A percentile compares a stretch with the other conserved stretches of the same genome.
Conservation (phyloP, 108 stramenopile species). For the Parietichytrium sp. region DNA sequence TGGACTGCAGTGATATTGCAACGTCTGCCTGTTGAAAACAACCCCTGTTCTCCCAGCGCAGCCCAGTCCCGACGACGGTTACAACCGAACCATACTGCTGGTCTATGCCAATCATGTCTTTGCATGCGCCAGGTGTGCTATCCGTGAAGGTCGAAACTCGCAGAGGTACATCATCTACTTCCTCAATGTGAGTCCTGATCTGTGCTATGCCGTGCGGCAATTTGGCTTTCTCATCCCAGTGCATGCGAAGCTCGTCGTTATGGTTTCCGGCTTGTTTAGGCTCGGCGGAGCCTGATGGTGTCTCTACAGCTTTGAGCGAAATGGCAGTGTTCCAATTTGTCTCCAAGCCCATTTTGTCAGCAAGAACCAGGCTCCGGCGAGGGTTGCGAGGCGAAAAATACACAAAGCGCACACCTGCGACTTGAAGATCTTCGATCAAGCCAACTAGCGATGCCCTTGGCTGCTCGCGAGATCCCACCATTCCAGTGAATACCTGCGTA, state of each 20-base stretch:
- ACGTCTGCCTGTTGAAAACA: background rate
- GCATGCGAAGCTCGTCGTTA: background rate
- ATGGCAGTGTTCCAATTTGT: conserved; percentile 43
- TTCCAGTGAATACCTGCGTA: conserved; percentile 15
- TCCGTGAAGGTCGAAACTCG: conserved; percentile 42
- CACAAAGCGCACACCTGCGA: conserved; percentile 39
- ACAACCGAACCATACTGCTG: conserved; percentile 42
- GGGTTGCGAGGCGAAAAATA: background rate
- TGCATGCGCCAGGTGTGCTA: background rate
- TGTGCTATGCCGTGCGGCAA: conserved; percentile 41
- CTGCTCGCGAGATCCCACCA: conserved; percentile 38
- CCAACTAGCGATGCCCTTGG: background rate
- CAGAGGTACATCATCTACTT: conserved; percentile 42
- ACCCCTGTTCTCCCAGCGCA: background rate
- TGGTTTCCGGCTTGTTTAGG: no score
- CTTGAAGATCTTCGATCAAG: conserved; percentile 10
- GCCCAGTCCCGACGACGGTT: background rate
- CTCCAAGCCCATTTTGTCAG: conserved; percentile 39
- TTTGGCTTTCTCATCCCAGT: conserved; percentile 42
- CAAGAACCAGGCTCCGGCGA: background rate
- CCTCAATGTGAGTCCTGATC: conserved; percentile 41
- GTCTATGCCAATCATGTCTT: conserved; percentile 31
- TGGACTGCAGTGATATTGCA: conserved; percentile 24
- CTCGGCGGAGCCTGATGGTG: background rate
- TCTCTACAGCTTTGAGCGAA: conserved; percentile 3